These are phyloP conservation scores for Epicoccum nigrum DNA, from an alignment of 2,329 filamentous ascomycete species.

Conservation along the genomic window DNA sequence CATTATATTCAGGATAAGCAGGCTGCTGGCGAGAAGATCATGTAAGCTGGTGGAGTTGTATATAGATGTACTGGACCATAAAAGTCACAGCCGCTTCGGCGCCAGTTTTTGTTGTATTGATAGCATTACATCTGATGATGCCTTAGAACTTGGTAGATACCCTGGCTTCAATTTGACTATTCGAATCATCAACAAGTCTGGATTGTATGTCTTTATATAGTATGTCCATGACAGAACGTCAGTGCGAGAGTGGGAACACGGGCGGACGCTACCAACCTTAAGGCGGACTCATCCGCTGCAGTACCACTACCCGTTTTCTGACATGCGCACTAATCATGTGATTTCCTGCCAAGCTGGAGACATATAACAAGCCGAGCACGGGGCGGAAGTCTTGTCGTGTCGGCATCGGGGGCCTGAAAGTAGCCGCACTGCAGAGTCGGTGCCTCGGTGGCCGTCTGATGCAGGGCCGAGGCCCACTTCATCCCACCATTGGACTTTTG, in stretches of 20 bases:
- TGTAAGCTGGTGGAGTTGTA: background rate
- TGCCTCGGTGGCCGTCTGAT: slow-evolving; percentile 8
- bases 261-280: slow-evolving; percentile 9
- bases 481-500: slow-evolving; percentile 15
- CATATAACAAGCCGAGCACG: background rate
- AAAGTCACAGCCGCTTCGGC: slow-evolving; percentile 16
- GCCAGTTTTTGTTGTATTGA: slow-evolving; percentile 8
- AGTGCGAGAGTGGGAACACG: background rate
- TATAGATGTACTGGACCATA: background rate
- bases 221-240: background rate
- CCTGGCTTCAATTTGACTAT: slow-evolving; percentile 15
- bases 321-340: background rate
- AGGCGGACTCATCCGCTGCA: slow-evolving; percentile 11
- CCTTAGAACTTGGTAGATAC: slow-evolving; percentile 10
- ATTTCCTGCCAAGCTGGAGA: background rate
- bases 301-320: no score
- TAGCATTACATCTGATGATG: slow-evolving; percentile 14
- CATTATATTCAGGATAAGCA: slow-evolving; percentile 34
- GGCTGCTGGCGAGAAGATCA: slow-evolving; percentile 22
- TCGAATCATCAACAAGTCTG: background rate
- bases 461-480: slow-evolving; percentile 16
- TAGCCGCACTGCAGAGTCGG: slow-evolving; percentile 3
- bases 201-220: background rate
- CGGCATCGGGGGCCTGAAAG: slow-evolving; percentile 1
- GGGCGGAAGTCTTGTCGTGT: background rate